Evolutionary conservation across 75 land plant genomes (phyloP), one percentile per base, ranked within the genome.

Genomic region (Selaginella tamariscina): DNA sequence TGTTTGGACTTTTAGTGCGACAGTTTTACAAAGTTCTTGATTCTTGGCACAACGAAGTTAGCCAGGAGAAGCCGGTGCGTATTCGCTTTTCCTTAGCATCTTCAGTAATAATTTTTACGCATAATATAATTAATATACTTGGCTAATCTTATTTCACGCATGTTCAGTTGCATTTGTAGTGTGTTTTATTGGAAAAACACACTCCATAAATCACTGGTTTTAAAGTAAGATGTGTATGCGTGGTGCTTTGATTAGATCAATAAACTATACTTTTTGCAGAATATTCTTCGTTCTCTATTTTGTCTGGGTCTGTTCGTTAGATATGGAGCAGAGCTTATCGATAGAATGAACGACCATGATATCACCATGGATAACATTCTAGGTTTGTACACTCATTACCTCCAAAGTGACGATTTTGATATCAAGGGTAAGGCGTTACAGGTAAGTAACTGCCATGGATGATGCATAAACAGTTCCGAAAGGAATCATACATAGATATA

Each of bases 301-400:
- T 95, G 99, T 64, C 79, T 95, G 39, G 99, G 99, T 32, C 69
- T 83, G 56, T 83, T 95, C 32, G 80, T 86, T 32, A 88, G 99
- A 54, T 88, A 88, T 79, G 97, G 99, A 27, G 82, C 75, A 32
- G 70, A 83, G 32, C 32, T 85, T 64, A 56, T 84, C 54, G 71
- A 33, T 55, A 27, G 68, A 8, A 73, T 74, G 31, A 56, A 69
- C 57, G 76, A 79, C 24, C 70, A 73, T 32, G 75, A 71, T 32
- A 44, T 78, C 56, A 77, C 77, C 66, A 70, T 81, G 68, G 69
- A 55, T 2, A 78, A 72, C 49, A 71, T 86, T 68, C 68, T 94
- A 29, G 67, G 32, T 55, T 68, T 95, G 71, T 80, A 84, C 29
- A 90, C 87, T 56, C 85, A 73, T n/a, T 95, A 81, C 76, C 84